These are phyloP conservation scores for Mortierella sp. DNA, from an alignment of 371 early-diverging fungal genomes.

Conservation along the genomic window DNA sequence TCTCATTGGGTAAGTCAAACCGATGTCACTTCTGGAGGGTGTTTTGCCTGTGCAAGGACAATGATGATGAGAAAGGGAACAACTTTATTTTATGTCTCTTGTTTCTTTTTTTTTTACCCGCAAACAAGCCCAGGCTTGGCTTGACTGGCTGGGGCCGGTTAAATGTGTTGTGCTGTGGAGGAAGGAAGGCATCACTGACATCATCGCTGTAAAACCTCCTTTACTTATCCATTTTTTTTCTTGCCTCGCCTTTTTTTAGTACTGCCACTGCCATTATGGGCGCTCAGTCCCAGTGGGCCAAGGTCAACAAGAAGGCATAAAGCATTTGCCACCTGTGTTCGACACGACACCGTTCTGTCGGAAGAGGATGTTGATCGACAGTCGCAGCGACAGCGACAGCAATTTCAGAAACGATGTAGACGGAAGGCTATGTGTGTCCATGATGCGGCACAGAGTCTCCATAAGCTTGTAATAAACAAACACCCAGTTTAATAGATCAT, in stretches of 20 bases:
- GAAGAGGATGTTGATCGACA: neutral
- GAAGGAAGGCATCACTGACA: neutral
- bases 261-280: conserved; percentile 59
- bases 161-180: neutral
- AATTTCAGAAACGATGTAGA: conserved; percentile 7
- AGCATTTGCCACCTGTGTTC: neutral
- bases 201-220: neutral
- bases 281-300: conserved; percentile 58
- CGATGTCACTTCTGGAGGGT: neutral
- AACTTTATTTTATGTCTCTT: neutral
- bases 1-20: conserved; percentile 69
- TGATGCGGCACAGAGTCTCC: neutral
- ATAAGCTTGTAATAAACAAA: neutral
- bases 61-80: neutral
- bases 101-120: neutral
- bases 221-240: neutral
- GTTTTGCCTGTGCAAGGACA: neutral
- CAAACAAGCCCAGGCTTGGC: too few species aligned
- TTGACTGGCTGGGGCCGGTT: too few species aligned
- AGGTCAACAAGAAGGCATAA: conserved; percentile 57
- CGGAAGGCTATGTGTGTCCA: neutral
- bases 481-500: neutral
- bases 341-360: neutral
- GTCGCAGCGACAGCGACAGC: conserved; percentile 6
- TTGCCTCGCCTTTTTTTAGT: conserved; percentile 16